Percentiles rank a stretch among this genome's conserved stretches.
Conservation (phyloP, 2,329 filamentous ascomycete species). For the Arachnopeziza araneosa region DNA sequence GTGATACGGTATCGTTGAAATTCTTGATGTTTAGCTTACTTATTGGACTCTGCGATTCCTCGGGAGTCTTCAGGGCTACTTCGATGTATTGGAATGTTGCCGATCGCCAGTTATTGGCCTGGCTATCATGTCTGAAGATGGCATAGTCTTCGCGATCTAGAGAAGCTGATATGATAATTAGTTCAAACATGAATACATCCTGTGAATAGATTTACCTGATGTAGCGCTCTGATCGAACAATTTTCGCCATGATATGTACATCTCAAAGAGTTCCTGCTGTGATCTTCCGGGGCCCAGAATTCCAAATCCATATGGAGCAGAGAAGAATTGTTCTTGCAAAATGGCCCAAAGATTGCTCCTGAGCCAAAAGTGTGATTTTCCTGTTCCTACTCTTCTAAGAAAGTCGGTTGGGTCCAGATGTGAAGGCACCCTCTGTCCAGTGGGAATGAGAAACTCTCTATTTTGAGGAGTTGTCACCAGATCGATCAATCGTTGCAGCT, state of each 20-base stretch:
- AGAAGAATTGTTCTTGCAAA: slow-evolving; percentile 6
- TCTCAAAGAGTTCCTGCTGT: not conserved
- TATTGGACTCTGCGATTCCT: not conserved
- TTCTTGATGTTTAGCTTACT: not conserved
- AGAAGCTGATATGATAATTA: not conserved
- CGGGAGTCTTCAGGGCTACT: not conserved
- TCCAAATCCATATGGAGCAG: slow-evolving; percentile 6
- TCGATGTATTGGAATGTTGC: slow-evolving; percentile 3
- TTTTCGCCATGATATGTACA: slow-evolving; percentile 3
- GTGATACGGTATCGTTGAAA: not conserved
- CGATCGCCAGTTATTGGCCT: slow-evolving; percentile 6
- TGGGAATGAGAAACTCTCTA: not conserved
- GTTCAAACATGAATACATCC: not conserved
- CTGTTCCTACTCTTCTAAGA: not conserved
- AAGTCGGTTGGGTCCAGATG: slow-evolving; percentile 1
- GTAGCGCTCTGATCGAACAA: not conserved
- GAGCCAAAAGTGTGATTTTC: not conserved
- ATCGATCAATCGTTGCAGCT: slow-evolving; percentile 4
- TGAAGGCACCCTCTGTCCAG: not conserved
- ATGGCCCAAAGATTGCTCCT: slow-evolving; percentile 3
- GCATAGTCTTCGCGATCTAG: not conserved
- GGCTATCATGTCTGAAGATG: slow-evolving; percentile 1
- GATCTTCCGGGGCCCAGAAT: not conserved
- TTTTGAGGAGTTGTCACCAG: not conserved
- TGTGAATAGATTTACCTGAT: not conserved